phyloP scores from a whole-genome alignment of 2,329 filamentous ascomycete genomes.

The Nothopassalora personata region DNA sequence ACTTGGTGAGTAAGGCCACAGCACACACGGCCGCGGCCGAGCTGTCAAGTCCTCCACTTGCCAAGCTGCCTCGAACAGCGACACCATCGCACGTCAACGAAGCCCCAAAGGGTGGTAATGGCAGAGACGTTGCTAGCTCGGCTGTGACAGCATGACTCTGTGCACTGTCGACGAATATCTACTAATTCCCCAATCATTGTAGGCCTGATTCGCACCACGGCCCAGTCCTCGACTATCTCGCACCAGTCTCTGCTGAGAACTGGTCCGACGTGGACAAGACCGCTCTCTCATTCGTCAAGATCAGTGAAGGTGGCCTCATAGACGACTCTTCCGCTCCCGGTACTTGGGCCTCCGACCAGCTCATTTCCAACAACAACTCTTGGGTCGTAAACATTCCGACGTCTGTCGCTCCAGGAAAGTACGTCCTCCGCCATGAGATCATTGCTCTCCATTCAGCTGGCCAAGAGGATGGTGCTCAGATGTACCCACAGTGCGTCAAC shows the following conservation, averaged over 20 bases:
- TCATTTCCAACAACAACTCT: constrained; percentile 45
- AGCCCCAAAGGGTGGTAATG: no score
- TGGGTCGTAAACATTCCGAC: constrained; percentile 50
- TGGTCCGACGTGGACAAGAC: constrained; percentile 52
- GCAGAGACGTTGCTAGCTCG: no score
- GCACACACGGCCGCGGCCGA: no score
- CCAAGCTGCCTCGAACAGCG: no score
- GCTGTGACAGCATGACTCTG: no score
- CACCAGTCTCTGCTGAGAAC: constrained; percentile 49
- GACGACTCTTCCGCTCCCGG: constrained; percentile 39
- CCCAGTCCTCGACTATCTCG: constrained; percentile 60
- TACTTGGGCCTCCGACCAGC: constrained; percentile 52
- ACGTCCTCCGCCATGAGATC: constrained; percentile 55
- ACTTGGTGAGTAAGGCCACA: not conserved
- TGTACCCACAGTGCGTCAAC: constrained; percentile 51
- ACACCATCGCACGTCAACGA: no score
- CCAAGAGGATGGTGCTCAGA: constrained; percentile 39
- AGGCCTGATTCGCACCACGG: constrained; percentile 57
- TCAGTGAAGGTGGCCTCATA: constrained; percentile 52
- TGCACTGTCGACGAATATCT: no score
- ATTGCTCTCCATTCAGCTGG: constrained; percentile 55
- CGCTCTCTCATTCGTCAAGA: constrained; percentile 59
- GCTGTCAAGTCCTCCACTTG: no score
- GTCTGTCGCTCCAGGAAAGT: constrained; percentile 51
- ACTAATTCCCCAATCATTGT: no score